phyloP scores from a whole-genome alignment of 106 monocot genomes.

The Phalaenopsis aphrodite region DNA sequence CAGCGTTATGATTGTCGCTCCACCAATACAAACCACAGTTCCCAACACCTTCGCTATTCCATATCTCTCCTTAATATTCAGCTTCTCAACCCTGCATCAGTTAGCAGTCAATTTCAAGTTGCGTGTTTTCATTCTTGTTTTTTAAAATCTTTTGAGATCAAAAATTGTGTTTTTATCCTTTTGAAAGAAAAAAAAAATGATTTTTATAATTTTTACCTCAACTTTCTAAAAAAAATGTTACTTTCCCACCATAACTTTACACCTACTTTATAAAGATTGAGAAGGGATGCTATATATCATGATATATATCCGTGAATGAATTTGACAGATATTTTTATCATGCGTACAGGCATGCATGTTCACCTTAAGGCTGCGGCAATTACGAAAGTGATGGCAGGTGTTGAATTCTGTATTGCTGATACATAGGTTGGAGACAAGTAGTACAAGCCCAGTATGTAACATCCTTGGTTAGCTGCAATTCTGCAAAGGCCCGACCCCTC shows the following conservation, averaged over 20 bases:
- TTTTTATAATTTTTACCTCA: too few relatives aligned
- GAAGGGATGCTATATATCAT: too few relatives aligned
- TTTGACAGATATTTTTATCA: not conserved
- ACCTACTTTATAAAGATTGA: too few relatives aligned
- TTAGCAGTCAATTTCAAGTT: too few relatives aligned
- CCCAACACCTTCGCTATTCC: slow-evolving; percentile 84
- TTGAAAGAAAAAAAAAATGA: too few relatives aligned
- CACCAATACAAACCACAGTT: slow-evolving; percentile 62
- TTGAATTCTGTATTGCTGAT: slow-evolving; percentile 77
- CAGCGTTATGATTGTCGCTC: slow-evolving; percentile 78
- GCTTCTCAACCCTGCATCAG: slow-evolving; percentile 52
- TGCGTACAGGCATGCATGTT: not conserved
- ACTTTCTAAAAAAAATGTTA: too few relatives aligned
- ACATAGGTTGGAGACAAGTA: slow-evolving; percentile 81
- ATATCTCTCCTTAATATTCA: slow-evolving; percentile 39
- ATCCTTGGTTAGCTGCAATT: slow-evolving; percentile 87
- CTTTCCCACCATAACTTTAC: too few relatives aligned
- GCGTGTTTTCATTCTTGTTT: too few relatives aligned
- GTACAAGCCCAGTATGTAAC: slow-evolving; percentile 66
- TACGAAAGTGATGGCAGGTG: slow-evolving; percentile 73
- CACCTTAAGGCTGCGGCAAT: slow-evolving; percentile 79
- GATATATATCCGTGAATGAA: too few relatives aligned
- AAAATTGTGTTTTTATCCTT: too few relatives aligned
- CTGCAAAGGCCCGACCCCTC: slow-evolving; percentile 4
- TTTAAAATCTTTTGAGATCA: too few relatives aligned